Evolutionary conservation across 148 eudicot species (phyloP), one percentile per base, ranked within the genome.

Genomic region (Chenopodium suecicum): DNA sequence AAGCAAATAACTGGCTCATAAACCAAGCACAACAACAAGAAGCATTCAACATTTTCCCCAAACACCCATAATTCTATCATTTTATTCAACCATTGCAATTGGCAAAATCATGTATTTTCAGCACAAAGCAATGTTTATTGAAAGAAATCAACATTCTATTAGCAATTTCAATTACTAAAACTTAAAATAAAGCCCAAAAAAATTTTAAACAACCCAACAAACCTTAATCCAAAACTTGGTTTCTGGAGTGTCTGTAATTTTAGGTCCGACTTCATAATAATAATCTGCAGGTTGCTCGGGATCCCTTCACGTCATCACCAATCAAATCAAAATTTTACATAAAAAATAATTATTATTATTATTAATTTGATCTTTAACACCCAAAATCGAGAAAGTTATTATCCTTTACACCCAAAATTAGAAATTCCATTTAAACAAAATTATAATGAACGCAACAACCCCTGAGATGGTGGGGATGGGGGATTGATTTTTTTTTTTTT

Each of bases 141-240:
- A 82, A 29, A 27, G 17, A 31, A 31, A 31, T 1, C 32, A 31
- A 31, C 32, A 31, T 31, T 31, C 32, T 1, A 31, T 1, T 50
- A 46, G n/a, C 76, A 75, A 9, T 31, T 37, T n/a, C 47, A 83
- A 84, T n/a, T 48, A 13, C n/a, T 8, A 79, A 70, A 50, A 79
- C 29, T 79, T 32, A 48, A 69, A 47, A 79, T 34, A 4, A 48
- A 52, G 11, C 4, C 17, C 17, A 82, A 16, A 8, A 52, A 52
- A 52, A 14, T 27, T 27, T 27, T 27, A 27, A 27, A 27, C 29
- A 27, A 14, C 58, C 17, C 77, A 34, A 86, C 88, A 83, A 82
- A 96, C 99, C 99, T 90, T 94, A 86, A 96, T 96, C 86, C 91
- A 91, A 86, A 96, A 96, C 85, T 92, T 96, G 90, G 93, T 89